Evolutionary conservation across 1,284 basidiomycete genomes (phyloP).

Genomic region (Cutaneotrichosporon spelunceum): DNA sequence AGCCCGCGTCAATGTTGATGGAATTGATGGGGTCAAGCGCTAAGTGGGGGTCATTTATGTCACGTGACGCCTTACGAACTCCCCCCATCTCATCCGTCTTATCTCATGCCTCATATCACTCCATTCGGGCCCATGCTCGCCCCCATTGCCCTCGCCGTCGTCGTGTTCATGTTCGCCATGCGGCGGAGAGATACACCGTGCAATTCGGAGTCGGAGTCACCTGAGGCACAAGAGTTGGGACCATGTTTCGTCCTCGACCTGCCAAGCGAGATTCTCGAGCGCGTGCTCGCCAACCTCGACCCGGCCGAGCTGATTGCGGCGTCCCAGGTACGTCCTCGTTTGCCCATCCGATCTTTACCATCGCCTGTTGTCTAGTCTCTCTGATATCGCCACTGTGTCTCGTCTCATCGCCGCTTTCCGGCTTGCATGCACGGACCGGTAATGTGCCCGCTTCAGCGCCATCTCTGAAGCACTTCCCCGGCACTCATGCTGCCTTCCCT

Average conservation of each 20-base stretch:
- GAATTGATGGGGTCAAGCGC: not conserved
- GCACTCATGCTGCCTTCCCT: not conserved
- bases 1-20: not conserved
- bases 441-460: no score
- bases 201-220: not conserved
- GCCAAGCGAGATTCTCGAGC: conserved; percentile 16
- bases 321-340: not conserved
- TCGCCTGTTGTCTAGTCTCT: no score
- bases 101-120: not conserved
- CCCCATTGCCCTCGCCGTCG: not conserved
- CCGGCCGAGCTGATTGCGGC: not conserved
- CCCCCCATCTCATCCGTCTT: not conserved
- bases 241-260: conserved; percentile 5
- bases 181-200: not conserved
- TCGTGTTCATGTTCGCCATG: not conserved
- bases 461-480: no score
- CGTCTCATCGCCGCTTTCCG: not conserved
- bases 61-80: not conserved
- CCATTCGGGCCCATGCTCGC: not conserved
- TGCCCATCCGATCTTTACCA: no score
- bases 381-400: no score
- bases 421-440: no score
- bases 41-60: not conserved
- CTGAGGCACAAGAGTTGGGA: not conserved
- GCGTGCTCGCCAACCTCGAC: conserved; percentile 3